Conservation (phyloP, 1,139 yeast species). For the Debaryomyces psychrophilus region DNA sequence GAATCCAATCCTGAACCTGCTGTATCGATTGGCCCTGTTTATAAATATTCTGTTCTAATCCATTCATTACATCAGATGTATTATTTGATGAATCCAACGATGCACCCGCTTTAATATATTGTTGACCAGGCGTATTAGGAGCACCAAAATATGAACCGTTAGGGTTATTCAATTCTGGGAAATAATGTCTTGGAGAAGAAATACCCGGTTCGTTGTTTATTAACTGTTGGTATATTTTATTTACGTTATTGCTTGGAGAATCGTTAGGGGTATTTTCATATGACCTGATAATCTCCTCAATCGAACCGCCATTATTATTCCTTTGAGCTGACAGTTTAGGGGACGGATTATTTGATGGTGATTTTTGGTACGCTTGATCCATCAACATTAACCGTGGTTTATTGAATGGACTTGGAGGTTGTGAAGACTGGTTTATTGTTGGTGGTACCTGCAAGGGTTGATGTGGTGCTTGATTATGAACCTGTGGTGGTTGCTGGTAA, state of each 20-base stretch:
- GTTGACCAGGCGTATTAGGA: constrained; percentile 16
- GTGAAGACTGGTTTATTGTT: constrained; percentile 7
- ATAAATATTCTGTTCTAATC: constrained; percentile 47
- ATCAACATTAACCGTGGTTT: constrained; percentile 49
- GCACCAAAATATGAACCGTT: constrained; percentile 15
- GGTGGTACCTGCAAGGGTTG: constrained; percentile 12
- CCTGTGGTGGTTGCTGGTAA: constrained; percentile 11
- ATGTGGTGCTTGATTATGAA: constrained; percentile 14
- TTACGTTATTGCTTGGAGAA: constrained; percentile 23
- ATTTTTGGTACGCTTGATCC: constrained; percentile 37
- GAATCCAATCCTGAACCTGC: constrained; percentile 64
- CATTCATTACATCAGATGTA: constrained; percentile 29
- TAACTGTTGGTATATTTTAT: constrained; percentile 36
- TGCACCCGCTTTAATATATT: constrained; percentile 5
- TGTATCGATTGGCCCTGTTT: constrained; percentile 58
- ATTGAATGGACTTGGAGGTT: constrained; percentile 27
- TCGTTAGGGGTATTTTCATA: constrained; percentile 28
- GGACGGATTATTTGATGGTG: constrained; percentile 16
- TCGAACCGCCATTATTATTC: constrained; percentile 24
- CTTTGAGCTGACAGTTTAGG: constrained; percentile 12
- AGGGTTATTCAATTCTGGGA: constrained; percentile 34
- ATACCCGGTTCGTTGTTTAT: constrained; percentile 27
- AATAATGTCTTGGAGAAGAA: constrained; percentile 36
- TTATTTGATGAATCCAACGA: constrained; percentile 10
- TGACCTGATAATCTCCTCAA: constrained; percentile 42